Evolutionary conservation across 106 monocot species (phyloP).

Genomic region (Dioscorea alata): DNA sequence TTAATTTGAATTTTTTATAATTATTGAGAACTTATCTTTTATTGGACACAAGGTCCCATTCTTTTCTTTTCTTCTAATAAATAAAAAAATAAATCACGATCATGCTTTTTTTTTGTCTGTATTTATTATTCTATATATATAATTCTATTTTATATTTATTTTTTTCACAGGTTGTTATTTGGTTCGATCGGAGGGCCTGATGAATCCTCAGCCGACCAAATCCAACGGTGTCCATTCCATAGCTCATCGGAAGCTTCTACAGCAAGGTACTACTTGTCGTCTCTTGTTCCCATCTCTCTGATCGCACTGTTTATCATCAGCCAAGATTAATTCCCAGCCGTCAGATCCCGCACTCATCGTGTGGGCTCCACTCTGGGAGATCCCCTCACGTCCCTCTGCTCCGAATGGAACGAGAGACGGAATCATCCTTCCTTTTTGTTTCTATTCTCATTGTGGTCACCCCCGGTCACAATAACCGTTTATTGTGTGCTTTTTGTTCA

Average conservation of each 20-base stretch:
- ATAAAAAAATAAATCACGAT: background rate
- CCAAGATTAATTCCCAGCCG: background rate
- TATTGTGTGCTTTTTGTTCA: no score
- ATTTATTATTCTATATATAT: background rate
- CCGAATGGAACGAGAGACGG: background rate
- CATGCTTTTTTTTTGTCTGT: background rate
- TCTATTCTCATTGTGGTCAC: background rate
- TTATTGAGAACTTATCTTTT: background rate
- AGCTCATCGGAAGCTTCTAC: slow-evolving; percentile 1
- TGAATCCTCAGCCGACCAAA: background rate
- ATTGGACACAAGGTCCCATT: background rate
- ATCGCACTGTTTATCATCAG: background rate
- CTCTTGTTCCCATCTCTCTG: background rate
- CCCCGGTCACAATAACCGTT: background rate
- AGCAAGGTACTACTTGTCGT: slow-evolving; percentile 3
- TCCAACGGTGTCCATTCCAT: background rate
- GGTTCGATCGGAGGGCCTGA: background rate
- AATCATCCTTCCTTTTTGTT: background rate
- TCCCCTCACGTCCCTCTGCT: background rate
- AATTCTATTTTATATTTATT: background rate
- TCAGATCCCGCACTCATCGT: background rate
- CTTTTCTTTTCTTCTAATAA: background rate
- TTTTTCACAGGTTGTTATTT: background rate
- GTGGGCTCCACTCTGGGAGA: background rate
- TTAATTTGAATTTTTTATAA: background rate